Base-by-base conservation (phyloP, 2,329 filamentous ascomycete genomes). In the Cordyceps cicadae region DNA sequence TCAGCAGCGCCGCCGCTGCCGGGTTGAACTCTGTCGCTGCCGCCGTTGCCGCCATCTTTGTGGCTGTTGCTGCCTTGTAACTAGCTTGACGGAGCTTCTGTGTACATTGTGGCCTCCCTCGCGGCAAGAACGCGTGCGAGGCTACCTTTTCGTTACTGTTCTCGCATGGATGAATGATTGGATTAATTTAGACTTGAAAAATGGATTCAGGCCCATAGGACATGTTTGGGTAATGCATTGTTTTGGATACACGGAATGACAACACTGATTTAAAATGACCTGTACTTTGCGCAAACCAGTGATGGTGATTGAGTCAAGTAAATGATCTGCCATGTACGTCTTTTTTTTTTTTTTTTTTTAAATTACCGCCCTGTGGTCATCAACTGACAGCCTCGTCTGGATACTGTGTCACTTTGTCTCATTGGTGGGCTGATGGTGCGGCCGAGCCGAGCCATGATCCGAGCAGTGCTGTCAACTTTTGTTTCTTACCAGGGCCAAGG, bases 21-120 rank as follows among this genome's bases (percentile, higher is more conserved):
- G 67, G 63, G 59, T 64, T 74, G 53, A 70, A 70, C 66, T 70
- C 70, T 0, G 59, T 73, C 21, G 70, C 66, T 6, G 72, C 71
- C 19, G 71, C 67, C 11, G 70, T 65, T 4, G 64, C 70, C 4
- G 72, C 71, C 8, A 39, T 73, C 19, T 55, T 70, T 37, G 60
- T 72, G 43, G 72, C 70, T 29, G 67, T 64, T 54, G 67, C 67
- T 54, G 65, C 70, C 17, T 54, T 74, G 63, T 74, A 70, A 70
- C 54, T 32, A 43, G 45, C 52, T 51, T 50, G 24, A 46, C 24
- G 19, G 12, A 21, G 24, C 48, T 43, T 49, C 34, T 39, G 51
- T 60, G 59, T 60, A 60, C 51, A 60, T 55, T 51, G 59, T 46
- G 32, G 52, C 45, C 45, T 60, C n/a, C 45, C 45, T 60, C n/a